Conservation (phyloP, 2,329 filamentous ascomycete genomes). For the Hypoxylon sp. region DNA sequence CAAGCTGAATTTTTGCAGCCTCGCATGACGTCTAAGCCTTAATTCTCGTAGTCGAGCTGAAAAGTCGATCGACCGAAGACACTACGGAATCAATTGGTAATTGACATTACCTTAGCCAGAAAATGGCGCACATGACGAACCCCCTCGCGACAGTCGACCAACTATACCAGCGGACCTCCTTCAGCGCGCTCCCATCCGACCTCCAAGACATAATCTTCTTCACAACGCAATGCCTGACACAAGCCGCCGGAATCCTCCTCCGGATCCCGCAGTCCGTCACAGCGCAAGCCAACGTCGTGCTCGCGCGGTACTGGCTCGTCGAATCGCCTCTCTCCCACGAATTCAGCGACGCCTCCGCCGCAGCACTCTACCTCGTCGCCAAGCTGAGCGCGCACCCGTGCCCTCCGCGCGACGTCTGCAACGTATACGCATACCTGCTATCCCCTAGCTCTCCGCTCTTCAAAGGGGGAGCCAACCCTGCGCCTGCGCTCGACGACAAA, state of each 20-base stretch:
- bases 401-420: conserved; percentile 83
- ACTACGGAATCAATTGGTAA: not conserved
- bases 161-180: conserved; percentile 68
- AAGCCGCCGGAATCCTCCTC: conserved; percentile 84
- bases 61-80: too few relatives aligned
- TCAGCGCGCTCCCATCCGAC: conserved; percentile 73
- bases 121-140: conserved; percentile 75
- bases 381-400: conserved; percentile 85
- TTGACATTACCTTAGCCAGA: not conserved
- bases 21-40: conserved; percentile 34
- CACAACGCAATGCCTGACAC: conserved; percentile 78
- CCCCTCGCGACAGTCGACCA: conserved; percentile 80
- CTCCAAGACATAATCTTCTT: conserved; percentile 80
- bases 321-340: conserved; percentile 69
- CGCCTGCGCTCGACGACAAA: conserved; percentile 14
- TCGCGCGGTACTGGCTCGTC: conserved; percentile 83
- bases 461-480: conserved; percentile 47
- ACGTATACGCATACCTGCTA: conserved; percentile 85
- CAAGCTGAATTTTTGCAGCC: conserved; percentile 33
- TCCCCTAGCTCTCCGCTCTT: conserved; percentile 71
- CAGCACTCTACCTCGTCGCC: conserved; percentile 81
- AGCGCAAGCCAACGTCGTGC: conserved; percentile 84
- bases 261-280: conserved; percentile 88
- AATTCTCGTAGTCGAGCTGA: not conserved
- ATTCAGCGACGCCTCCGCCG: conserved; percentile 81